Evolutionary conservation across 257 asterid genomes (phyloP).

Genomic region (Solanum microdontum): DNA sequence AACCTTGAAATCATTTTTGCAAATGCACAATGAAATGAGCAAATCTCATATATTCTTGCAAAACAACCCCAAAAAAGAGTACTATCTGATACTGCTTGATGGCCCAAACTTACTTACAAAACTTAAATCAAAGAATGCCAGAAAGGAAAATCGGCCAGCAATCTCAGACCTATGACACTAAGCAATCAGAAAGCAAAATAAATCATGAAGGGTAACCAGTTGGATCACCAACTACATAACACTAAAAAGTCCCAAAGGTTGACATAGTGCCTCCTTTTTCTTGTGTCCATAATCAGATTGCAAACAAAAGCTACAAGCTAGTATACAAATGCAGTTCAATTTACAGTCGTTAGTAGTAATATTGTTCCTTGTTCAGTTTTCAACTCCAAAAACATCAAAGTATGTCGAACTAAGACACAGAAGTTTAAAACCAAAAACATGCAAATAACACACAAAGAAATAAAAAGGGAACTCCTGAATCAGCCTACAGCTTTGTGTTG

Average conservation of each 20-base stretch:
- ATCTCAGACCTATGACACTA: background rate
- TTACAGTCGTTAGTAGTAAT: background rate
- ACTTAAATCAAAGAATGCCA: background rate
- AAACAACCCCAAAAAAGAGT: background rate
- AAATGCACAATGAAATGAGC: background rate
- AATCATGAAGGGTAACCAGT: background rate
- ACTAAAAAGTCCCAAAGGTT: background rate
- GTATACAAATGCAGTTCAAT: background rate
- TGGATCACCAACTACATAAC: background rate
- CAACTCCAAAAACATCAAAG: background rate
- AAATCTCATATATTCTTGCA: background rate
- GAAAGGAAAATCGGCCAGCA: background rate
- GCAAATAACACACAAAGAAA: background rate
- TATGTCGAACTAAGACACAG: background rate
- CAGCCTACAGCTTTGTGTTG: background rate
- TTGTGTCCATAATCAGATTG: background rate
- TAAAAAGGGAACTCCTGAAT: background rate
- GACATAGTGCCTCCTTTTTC: background rate
- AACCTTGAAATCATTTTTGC: background rate
- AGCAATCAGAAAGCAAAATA: background rate
- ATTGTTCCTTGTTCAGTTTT: background rate
- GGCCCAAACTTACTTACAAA: background rate
- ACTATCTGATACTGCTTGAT: background rate
- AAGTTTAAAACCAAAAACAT: background rate
- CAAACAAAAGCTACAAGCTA: background rate